Conservation (phyloP, 1,139 yeast genomes). For the Candida sp. region DNA sequence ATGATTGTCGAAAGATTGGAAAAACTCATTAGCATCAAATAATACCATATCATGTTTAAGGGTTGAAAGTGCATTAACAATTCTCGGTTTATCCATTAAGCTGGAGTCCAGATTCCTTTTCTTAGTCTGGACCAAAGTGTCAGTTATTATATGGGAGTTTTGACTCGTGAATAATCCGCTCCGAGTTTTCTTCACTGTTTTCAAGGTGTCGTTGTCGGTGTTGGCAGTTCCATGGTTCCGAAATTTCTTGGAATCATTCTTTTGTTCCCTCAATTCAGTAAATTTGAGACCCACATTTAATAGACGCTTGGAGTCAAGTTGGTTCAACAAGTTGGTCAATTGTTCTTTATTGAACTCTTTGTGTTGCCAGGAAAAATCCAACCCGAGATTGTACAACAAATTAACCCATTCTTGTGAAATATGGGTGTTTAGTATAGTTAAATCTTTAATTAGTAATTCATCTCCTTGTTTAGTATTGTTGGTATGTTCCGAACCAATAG, state of each 20-base stretch:
- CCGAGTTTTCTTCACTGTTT: neutral
- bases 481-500: conserved; percentile 25
- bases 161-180: neutral
- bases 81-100: conserved; percentile 14
- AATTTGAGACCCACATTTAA: conserved; percentile 23
- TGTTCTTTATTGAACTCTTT: conserved; percentile 32
- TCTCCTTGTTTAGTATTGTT: conserved; percentile 11
- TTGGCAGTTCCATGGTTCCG: neutral
- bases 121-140: neutral
- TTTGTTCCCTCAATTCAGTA: conserved; percentile 16
- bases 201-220: neutral
- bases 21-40: conserved; percentile 27
- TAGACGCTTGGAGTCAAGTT: conserved; percentile 23
- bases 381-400: conserved; percentile 33
- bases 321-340: conserved; percentile 25
- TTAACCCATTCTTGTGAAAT: conserved; percentile 37
- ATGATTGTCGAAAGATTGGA: conserved; percentile 9
- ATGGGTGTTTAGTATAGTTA: conserved; percentile 24
- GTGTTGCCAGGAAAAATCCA: conserved; percentile 37
- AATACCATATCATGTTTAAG: conserved; percentile 25
- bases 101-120: neutral
- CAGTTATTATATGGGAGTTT: neutral
- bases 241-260: conserved; percentile 4
- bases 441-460: conserved; percentile 32
- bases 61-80: conserved; percentile 18